Base-by-base conservation (phyloP, 495 filamentous ascomycete genomes). In the Xylaria longipes region DNA sequence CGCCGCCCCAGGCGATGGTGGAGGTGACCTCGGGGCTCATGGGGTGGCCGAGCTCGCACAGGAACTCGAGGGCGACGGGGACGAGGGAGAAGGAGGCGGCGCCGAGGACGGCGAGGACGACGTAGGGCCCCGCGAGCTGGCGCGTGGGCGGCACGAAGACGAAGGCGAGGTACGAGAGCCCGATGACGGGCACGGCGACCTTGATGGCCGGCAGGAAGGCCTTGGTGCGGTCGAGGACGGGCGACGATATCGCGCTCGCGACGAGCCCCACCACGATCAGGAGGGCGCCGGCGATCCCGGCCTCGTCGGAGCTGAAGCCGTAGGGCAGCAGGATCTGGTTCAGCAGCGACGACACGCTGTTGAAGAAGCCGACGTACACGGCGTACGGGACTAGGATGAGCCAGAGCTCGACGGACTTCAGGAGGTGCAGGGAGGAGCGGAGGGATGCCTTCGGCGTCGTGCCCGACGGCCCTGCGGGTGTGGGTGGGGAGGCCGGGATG, bases 291-390 rank as follows among this genome's bases (percentile, higher is more conserved):
- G 92, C 92, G 79, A 98, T 93, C 63, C 96, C 96, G 48, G 95
- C 92, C 50, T 97, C 87, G 54, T 90, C 90, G 78, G 95, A 92
- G 65, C 82, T 87, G 86, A 91, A 97, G 72, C 86, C 89, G 83
- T 97, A 92, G 0, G 96, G 96, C 9, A 87, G 81, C 68, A 98
- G 88, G 80, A 98, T 92, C 77, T 97, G 94, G 84, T 94, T 97
- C 1, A 98, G 84, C 5, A 98, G 89, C 17, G 93, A 92, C 60
- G 95, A 97, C 75, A 94, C 82, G 79, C 90, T 90, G 85, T 97
- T 98, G 88, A 99, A 99, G 84, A 95, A 91, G 54, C 91, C 93
- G 71, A 98, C 93, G 82, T 95, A 97, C 78, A 95, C 79, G 60
- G 88, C 81, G 82, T 95, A 99, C 64, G 93, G 89, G 71, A 93